Base-by-base conservation (phyloP, 2,329 filamentous ascomycete genomes). In the Cladosporium sphaerospermum region DNA sequence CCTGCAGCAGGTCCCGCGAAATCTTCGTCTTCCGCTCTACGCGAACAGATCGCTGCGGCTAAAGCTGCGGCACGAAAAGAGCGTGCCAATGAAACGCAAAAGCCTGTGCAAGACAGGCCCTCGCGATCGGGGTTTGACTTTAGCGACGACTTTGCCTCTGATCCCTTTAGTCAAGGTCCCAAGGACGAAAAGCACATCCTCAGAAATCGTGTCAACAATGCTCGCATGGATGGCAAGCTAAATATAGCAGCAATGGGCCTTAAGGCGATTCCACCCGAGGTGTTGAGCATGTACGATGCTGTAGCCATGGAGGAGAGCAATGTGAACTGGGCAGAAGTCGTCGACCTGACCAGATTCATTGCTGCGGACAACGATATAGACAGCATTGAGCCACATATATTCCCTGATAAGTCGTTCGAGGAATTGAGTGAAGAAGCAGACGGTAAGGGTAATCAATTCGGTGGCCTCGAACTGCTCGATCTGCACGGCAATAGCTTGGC, bases 41-140 rank as follows among this genome's bases (percentile, higher is more conserved):
- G 93, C 33, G 89, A 96, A 48, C 91, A 93, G 51, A 96, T 97
- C 57, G 89, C 91, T 36, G 92, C 91, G 62, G 92, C 93, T 1
- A 95, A 92, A 66, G 90, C 90, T 2, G 88, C 89, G 2, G 86
- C 61, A 18, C 56, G 62, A 5, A 66, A 62, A 53, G 58, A 64
- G 37, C 63, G 61, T 46, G 59, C 55, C 82, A 41, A 11, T 28
- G 62, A 59, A 16, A 56, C 57, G 16, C 54, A 55, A 32, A 56
- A 59, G 11, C 28, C 54, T 33, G 11, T 14, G 8, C 19, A 18
- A n/a, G 44, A n/a, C 9, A 32, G 36, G 31, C 19, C 18, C 31
- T 18, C 34, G 44, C 36, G 46, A n/a, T 23, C 45, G 5, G 53
- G 57, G 14, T 64, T 66, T 9, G 62, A 61, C 0, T 84, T 83